Evolutionary conservation across 495 filamentous ascomycete genomes (phyloP), one percentile per base, ranked within the genome.

Genomic region (Aspergillus sclerotiicarbonarius): DNA sequence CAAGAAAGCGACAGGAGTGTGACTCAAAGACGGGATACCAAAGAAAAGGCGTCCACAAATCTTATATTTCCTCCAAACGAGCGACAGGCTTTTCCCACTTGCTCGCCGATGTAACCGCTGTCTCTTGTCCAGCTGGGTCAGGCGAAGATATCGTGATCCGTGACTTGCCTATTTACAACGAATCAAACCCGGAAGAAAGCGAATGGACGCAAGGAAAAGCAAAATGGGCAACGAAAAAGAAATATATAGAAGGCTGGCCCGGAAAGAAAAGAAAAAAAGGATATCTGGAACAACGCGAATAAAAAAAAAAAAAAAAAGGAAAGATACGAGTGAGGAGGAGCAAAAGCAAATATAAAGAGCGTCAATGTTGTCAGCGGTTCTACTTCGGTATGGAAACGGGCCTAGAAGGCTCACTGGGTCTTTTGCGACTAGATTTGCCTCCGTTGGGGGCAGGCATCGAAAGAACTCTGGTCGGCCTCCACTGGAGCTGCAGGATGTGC

Each of bases 141-240:
- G 65, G 60, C 56, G 58, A 58, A 57, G 57, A 59, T 61, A 61
- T 55, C 50, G 44, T 67, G 58, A 61, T 49, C 57, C 41, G 52
- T 49, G 62, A 57, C 58, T 60, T 62, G 58, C 55, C 54, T 64
- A 63, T 62, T 64, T 64, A 63, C 61, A 61, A 62, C 61, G 56
- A 55, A 61, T 32, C 48, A 67, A 59, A 56, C 33, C 37, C 39
- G 59, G 56, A 21, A 21, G 41, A n/a, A 55, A 58, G 48, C 54
- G 63, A 62, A 58, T 59, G 54, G 57, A 57, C 56, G 53, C 57
- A 57, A 56, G 64, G 45, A 35, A 54, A 45, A 59, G 54, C 47
- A 15, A 50, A 45, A 53, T 7, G 49, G 31, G 32, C 31, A 43
- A 54, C 33, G 44, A 58, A 48, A 54, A 30, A 50, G 49, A 53